Evolutionary conservation across 495 filamentous ascomycete genomes (phyloP).

Genomic region (Daldinia loculata): DNA sequence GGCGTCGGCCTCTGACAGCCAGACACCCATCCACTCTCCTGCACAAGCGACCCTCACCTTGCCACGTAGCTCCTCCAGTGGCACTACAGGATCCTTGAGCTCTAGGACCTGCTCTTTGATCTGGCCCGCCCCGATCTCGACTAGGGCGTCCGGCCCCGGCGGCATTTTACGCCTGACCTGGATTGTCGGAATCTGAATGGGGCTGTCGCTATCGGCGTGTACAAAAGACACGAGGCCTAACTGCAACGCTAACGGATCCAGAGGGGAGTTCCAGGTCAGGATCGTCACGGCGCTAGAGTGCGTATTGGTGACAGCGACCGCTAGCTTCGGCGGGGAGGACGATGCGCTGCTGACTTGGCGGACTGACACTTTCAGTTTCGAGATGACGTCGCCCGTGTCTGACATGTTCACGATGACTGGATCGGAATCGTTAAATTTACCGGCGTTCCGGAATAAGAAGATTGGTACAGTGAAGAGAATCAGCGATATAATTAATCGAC

Average conservation of each 20-base stretch:
- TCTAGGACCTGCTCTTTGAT: slow-evolving; percentile 40
- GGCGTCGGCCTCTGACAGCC: slow-evolving; percentile 42
- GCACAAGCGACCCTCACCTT: slow-evolving; percentile 38
- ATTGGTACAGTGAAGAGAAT: slow-evolving; percentile 8
- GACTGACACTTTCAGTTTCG: slow-evolving; percentile 44
- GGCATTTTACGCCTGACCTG: slow-evolving; percentile 58
- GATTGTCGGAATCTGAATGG: slow-evolving; percentile 52
- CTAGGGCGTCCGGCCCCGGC: slow-evolving; percentile 50
- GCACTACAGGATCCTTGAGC: slow-evolving; percentile 39
- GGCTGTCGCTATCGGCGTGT: slow-evolving; percentile 41
- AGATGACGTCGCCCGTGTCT: slow-evolving; percentile 27
- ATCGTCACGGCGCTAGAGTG: slow-evolving; percentile 54
- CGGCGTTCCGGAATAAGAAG: slow-evolving; percentile 14
- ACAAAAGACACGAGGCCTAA: slow-evolving; percentile 57
- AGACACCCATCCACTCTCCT: slow-evolving; percentile 47
- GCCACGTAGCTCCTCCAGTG: slow-evolving; percentile 41
- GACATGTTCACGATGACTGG: slow-evolving; percentile 31
- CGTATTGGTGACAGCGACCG: slow-evolving; percentile 54
- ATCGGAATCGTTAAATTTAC: slow-evolving; percentile 24
- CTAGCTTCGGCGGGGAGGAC: slow-evolving; percentile 37
- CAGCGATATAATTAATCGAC: slow-evolving; percentile 8
- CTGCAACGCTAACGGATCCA: slow-evolving; percentile 57
- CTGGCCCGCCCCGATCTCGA: slow-evolving; percentile 52
- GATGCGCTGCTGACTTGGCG: slow-evolving; percentile 34
- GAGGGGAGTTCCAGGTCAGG: slow-evolving; percentile 58